A percentile compares a stretch with the other conserved stretches of the same genome.
Conservation (phyloP, 2,329 filamentous ascomycete species). For the Venturiaceae sp. region DNA sequence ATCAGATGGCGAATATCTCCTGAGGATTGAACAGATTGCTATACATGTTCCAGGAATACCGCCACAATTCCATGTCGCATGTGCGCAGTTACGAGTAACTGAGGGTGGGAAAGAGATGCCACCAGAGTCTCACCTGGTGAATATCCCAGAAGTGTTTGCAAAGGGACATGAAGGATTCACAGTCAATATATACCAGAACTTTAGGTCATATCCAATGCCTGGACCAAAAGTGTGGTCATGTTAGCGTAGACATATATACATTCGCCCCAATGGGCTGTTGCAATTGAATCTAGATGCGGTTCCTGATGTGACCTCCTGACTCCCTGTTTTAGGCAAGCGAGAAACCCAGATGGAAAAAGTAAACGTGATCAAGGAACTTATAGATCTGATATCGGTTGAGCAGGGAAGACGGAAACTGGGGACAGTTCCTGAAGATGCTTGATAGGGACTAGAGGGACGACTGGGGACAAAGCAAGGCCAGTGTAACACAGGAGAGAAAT, state of each 20-base stretch:
- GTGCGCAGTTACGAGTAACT: constrained; percentile 18
- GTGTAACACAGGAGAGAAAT: neutral
- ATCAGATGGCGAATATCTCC: constrained; percentile 13
- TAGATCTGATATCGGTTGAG: constrained; percentile 1
- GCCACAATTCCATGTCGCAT: constrained; percentile 18
- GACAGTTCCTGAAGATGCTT: neutral
- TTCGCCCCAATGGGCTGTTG: neutral
- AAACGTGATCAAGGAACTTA: neutral
- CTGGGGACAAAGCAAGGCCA: neutral
- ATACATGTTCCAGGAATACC: constrained; percentile 14
- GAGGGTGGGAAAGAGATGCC: constrained; percentile 16
- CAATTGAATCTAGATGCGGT: neutral
- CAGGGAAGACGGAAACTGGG: neutral
- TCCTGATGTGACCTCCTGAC: neutral
- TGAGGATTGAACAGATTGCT: constrained; percentile 15
- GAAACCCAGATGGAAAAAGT: neutral
- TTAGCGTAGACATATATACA: neutral
- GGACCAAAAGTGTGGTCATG: neutral
- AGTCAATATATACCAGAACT: constrained; percentile 27
- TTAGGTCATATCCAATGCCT: constrained; percentile 12
- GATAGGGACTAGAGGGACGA: neutral
- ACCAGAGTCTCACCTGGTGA: constrained; percentile 9
- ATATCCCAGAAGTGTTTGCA: constrained; percentile 26
- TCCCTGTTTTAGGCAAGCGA: neutral
- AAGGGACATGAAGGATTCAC: constrained; percentile 24